Conservation (phyloP, 2,329 filamentous ascomycete genomes). For the Corniculantispora saksenae region DNA sequence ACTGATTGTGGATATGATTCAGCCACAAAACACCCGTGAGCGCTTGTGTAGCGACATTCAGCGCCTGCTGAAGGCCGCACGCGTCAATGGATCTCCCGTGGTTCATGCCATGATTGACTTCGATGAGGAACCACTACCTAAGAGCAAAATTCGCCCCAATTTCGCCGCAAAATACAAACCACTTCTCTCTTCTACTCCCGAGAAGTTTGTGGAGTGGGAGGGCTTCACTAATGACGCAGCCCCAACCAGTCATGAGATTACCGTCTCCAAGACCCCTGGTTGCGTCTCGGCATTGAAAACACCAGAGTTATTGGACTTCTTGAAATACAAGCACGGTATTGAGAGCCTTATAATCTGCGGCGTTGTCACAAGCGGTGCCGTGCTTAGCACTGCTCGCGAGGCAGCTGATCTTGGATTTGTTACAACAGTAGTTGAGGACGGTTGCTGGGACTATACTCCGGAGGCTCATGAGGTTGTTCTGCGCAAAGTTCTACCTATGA, state of each 20-base stretch:
- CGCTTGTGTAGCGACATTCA: not conserved
- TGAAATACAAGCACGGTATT: not conserved
- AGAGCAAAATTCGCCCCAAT: not conserved
- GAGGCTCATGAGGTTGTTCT: not conserved
- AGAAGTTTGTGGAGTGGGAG: not conserved
- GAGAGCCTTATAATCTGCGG: slow-evolving; percentile 1
- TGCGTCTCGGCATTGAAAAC: slow-evolving; percentile 6
- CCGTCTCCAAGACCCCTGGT: not conserved
- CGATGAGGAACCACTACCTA: not conserved
- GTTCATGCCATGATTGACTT: slow-evolving; percentile 4
- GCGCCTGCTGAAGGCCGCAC: slow-evolving; percentile 1
- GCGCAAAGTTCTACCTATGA: slow-evolving; percentile 4
- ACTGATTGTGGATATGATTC: not conserved
- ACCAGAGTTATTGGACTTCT: not conserved
- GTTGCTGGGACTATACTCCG: slow-evolving; percentile 2
- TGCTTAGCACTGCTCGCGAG: slow-evolving; percentile 11
- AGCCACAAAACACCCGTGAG: not conserved
- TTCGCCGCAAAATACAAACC: not conserved
- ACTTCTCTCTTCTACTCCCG: not conserved
- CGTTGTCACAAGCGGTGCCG: not conserved
- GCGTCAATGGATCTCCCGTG: not conserved
- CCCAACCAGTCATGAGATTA: not conserved
- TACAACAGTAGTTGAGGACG: not conserved
- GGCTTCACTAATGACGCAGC: not conserved
- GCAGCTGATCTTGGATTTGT: slow-evolving; percentile 5